A percentile compares a stretch with the other conserved stretches of the same genome.
Evolutionary conservation across 75 land plant genomes (phyloP).

Genomic region (Azolla pinnata): DNA sequence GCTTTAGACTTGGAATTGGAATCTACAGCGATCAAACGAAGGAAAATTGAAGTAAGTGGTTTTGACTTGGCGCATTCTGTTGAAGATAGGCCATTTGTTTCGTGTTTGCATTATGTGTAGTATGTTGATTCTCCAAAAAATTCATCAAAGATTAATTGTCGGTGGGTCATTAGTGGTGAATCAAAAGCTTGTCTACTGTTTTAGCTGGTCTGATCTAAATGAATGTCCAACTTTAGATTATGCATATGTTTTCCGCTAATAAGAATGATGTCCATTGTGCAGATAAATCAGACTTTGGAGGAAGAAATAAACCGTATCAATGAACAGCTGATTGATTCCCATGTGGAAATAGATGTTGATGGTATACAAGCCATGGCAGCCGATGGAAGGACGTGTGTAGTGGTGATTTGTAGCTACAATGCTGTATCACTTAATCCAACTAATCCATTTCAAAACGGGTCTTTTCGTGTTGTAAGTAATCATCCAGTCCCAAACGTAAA

Average conservation of each 20-base stretch:
- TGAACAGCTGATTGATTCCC: conserved; percentile 66
- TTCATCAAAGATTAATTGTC: not conserved
- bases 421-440: conserved; percentile 75
- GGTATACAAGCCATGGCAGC: conserved; percentile 40
- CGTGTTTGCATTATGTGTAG: not conserved
- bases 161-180: not conserved
- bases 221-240: not conserved
- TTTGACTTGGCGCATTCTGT: not conserved
- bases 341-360: conserved; percentile 46
- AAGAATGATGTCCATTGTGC: conserved; percentile 3
- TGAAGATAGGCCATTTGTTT: not conserved
- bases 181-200: not conserved
- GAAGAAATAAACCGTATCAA: conserved; percentile 81
- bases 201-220: not conserved
- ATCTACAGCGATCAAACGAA: conserved; percentile 50
- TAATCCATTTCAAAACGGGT: conserved; percentile 47
- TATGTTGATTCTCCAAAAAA: not conserved
- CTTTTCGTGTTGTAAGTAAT: conserved; percentile 51
- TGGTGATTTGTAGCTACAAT: conserved; percentile 65
- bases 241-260: not conserved
- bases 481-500: no score
- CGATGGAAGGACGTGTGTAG: conserved; percentile 60
- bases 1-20: conserved; percentile 43
- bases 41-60: conserved; percentile 15
- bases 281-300: conserved; percentile 55